Evolutionary conservation across 345 rosid genomes (phyloP).

Genomic region (Populus simonii): DNA sequence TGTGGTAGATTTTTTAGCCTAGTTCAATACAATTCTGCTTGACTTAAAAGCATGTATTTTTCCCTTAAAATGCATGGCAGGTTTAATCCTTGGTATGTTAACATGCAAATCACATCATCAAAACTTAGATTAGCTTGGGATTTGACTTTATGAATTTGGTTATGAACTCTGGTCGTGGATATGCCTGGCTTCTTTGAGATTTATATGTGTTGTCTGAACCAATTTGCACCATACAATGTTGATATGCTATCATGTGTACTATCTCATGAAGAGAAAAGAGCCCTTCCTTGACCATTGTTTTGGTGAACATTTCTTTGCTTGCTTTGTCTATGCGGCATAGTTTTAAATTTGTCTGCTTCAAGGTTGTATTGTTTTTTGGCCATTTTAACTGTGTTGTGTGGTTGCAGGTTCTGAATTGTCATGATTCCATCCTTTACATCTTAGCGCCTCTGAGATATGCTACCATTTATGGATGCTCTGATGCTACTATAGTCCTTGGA

Average conservation of each 20-base stretch:
- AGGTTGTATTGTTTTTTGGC: background rate
- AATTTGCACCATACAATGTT: background rate
- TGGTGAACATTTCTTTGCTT: background rate
- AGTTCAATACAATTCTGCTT: background rate
- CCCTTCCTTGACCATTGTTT: background rate
- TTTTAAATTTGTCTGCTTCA: background rate
- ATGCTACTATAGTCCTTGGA: slow-evolving; percentile 91
- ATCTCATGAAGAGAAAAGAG: background rate
- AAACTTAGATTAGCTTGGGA: background rate
- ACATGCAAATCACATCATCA: background rate
- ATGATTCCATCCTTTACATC: slow-evolving; percentile 89
- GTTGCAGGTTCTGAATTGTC: slow-evolving; percentile 90
- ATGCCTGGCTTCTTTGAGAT: background rate
- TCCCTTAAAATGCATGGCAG: background rate
- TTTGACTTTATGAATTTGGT: background rate
- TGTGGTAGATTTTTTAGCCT: background rate
- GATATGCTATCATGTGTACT: background rate
- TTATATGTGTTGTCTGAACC: background rate
- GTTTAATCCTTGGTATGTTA: background rate
- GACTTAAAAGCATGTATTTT: background rate
- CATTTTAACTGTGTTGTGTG: slow-evolving; percentile 12
- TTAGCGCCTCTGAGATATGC: slow-evolving; percentile 90
- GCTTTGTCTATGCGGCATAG: background rate
- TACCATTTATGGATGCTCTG: slow-evolving; percentile 94
- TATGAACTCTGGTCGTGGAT: background rate